Base-by-base conservation (phyloP, 1,284 basidiomycete genomes). In the Amylostereum areolatum region DNA sequence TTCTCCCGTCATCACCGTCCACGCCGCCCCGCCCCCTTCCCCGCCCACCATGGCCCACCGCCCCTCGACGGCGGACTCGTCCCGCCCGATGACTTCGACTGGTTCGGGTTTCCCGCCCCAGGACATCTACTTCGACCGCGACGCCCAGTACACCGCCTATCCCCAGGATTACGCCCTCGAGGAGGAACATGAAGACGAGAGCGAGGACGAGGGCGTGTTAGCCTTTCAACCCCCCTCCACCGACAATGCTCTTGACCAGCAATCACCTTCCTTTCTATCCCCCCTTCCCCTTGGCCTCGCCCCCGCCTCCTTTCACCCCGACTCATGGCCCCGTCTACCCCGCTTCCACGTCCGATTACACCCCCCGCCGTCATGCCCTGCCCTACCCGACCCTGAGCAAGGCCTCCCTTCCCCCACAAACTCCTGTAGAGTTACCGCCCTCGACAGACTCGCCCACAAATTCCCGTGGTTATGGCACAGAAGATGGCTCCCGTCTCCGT, bases 161-260 rank as follows among this genome's bases (percentile, higher is more conserved):
- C 63, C 70, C 41, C 62, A 65, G 45, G 58, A 69, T 9, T 68
- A 66, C 56, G 53, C 64, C 32, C 57, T 65, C 41, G 68, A 72
- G 9, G 77, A 80, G 11, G 79, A 83, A 40, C 78, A 81, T 18
- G 77, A 81, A 34, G 82, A 85, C 36, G 83, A 83, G 37, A 83
- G 80, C 59, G 88, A 89, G 50, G 78, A 81, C 40, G 89, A 84
- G 57, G 83, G 86, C 65, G 84, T 91, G 52, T 91, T 91, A 66
- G 88, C 88, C 3, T 91, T 87, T 68, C 73, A 83, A 24, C 86
- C 87, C 37, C 87, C 86, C 28, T 74, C 77, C 5, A 86, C 87
- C 35, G 80, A 84, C 30, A 78, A 84, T 55, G 68, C 68, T 52
- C 62, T 61, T 39, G 31, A 41, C 32, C n/a, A 56, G 57, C 31